These are phyloP conservation scores for Phaffia tasmanica DNA, from an alignment of 768 basidiomycete genomes.

Conservation along the genomic window DNA sequence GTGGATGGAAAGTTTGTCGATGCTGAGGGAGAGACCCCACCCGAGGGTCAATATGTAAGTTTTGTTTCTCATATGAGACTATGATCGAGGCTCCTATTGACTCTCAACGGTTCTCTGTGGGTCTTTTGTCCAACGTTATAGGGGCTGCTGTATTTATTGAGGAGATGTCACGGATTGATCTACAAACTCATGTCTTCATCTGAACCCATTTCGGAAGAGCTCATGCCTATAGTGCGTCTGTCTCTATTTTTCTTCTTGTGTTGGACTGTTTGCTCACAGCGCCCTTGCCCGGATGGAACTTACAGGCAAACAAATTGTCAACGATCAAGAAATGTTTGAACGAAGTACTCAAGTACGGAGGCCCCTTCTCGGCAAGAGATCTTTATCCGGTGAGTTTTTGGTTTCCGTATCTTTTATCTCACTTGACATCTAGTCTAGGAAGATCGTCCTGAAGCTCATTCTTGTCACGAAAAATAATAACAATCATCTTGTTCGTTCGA, in stretches of 20 bases:
- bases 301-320: conserved; percentile 84
- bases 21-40: conserved; percentile 68
- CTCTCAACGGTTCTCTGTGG: not conserved
- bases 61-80: not conserved
- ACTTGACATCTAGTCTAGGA: not conserved
- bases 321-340: conserved; percentile 95
- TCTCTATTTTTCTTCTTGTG: not conserved
- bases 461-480: too few species aligned
- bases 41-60: conserved; percentile 86
- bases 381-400: conserved; percentile 67
- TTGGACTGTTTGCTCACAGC: not conserved
- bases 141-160: conserved; percentile 24
- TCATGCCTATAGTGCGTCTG: conserved; percentile 77
- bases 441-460: too few species aligned
- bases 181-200: conserved; percentile 85
- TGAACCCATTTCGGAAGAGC: conserved; percentile 93
- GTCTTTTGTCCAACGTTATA: not conserved
- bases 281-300: not conserved
- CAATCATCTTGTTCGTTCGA: too few species aligned
- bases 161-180: conserved; percentile 77
- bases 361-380: conserved; percentile 81
- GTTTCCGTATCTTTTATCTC: not conserved
- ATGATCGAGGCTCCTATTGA: not conserved
- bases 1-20: conserved; percentile 96
- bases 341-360: conserved; percentile 89